Evolutionary conservation across 176 grass and related monocot species (phyloP).

Genomic region (Triticum urartu): DNA sequence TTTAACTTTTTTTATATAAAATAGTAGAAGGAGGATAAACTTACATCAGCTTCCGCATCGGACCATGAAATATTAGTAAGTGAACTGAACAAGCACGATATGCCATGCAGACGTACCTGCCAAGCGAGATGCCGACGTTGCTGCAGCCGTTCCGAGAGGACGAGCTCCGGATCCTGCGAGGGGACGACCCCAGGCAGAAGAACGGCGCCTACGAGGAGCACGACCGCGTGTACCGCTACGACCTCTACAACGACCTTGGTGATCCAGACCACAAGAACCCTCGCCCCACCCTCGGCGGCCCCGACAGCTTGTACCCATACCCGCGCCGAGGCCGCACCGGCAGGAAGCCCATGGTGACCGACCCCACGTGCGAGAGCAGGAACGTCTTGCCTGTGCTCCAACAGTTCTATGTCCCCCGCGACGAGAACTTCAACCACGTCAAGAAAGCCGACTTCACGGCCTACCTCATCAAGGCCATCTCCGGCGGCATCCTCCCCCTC

Average conservation of each 20-base stretch:
- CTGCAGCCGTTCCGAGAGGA: background rate
- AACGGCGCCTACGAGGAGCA: background rate
- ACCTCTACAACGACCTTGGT: conserved; percentile 13
- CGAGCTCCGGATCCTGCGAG: background rate
- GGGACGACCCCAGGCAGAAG: background rate
- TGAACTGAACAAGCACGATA: background rate
- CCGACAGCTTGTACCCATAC: background rate
- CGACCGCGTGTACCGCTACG: background rate
- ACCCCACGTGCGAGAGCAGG: background rate
- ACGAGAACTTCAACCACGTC: conserved; percentile 34
- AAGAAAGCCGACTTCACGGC: conserved; percentile 26
- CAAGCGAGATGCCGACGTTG: background rate
- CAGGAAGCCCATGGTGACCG: background rate
- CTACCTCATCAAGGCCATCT: conserved; percentile 2
- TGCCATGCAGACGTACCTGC: background rate
- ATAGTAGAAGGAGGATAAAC: too few species aligned
- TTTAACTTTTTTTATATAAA: too few species aligned
- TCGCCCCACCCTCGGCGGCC: conserved; percentile 21
- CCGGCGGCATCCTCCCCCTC: conserved; percentile 8
- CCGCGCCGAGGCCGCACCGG: conserved; percentile 21
- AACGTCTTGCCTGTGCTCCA: background rate
- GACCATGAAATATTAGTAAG: too few species aligned
- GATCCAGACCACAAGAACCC: background rate
- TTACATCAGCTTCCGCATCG: too few species aligned
- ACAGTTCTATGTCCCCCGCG: conserved; percentile 35